Conservation (phyloP, 2,329 filamentous ascomycete genomes). For the Sclerotinia borealis region DNA sequence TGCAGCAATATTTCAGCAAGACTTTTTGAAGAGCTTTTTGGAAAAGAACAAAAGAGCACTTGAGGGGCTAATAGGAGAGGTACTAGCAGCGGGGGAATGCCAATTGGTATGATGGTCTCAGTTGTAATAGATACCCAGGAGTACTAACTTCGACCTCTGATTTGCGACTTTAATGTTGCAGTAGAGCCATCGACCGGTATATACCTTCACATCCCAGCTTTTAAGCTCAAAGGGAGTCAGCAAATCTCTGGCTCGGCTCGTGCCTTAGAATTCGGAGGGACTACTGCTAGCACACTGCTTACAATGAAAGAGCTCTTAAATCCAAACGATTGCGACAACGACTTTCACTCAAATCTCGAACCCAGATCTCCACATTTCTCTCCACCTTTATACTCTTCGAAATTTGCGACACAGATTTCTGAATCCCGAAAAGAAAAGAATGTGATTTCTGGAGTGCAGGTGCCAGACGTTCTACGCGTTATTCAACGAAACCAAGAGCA, state of each 20-base stretch:
- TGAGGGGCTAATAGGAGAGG: background rate
- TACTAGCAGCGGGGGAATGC: background rate
- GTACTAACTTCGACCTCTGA: slow-evolving; percentile 5
- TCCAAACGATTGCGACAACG: background rate
- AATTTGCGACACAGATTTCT: slow-evolving; percentile 11
- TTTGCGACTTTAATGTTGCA: background rate
- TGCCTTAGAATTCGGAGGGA: background rate
- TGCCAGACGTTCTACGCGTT: background rate
- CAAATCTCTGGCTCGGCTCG: background rate
- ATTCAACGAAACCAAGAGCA: background rate
- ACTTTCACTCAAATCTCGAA: background rate
- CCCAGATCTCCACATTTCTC: background rate
- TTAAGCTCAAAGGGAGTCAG: background rate
- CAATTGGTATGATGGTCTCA: slow-evolving; percentile 2
- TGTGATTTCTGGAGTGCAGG: background rate
- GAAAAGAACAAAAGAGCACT: slow-evolving; percentile 2
- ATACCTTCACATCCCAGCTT: background rate
- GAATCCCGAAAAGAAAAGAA: background rate
- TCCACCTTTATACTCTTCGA: background rate
- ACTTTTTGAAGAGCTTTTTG: background rate
- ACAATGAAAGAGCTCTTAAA: background rate
- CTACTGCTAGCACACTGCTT: background rate
- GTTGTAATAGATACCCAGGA: background rate
- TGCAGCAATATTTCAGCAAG: background rate
- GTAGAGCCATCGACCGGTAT: background rate